Conservation (phyloP, 1,139 yeast species). For the Protomyces gravidus region DNA sequence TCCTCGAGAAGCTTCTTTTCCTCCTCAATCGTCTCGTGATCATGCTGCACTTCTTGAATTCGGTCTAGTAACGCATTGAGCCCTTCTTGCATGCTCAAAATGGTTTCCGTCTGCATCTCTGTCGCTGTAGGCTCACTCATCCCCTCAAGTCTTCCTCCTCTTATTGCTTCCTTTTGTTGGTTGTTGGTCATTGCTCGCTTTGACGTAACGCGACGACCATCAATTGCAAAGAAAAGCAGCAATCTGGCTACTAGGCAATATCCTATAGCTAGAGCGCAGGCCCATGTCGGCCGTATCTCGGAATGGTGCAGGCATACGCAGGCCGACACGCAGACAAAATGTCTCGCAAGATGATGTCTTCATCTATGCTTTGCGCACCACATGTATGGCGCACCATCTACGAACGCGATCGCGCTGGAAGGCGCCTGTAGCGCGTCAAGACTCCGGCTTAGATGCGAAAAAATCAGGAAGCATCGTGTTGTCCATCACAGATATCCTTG, state of each 20-base stretch:
- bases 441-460: background rate
- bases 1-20: conserved; percentile 23
- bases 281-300: background rate
- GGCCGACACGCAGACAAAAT: background rate
- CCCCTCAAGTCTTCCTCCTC: background rate
- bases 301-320: background rate
- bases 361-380: background rate
- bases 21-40: conserved; percentile 6
- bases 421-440: background rate
- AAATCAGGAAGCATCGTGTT: background rate
- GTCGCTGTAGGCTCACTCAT: background rate
- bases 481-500: conserved; percentile 16
- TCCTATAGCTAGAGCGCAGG: background rate
- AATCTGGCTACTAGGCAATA: no score
- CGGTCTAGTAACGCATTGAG: conserved; percentile 17
- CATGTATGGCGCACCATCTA: background rate
- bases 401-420: conserved; percentile 2
- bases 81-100: conserved; percentile 9
- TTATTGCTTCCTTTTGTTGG: background rate
- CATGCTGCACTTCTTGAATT: conserved; percentile 15
- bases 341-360: background rate
- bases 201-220: background rate
- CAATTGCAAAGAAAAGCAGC: no score
- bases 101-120: conserved; percentile 4
- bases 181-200: background rate